Base-by-base conservation (phyloP, 257 asterid species). In the Primulina tabacum region DNA sequence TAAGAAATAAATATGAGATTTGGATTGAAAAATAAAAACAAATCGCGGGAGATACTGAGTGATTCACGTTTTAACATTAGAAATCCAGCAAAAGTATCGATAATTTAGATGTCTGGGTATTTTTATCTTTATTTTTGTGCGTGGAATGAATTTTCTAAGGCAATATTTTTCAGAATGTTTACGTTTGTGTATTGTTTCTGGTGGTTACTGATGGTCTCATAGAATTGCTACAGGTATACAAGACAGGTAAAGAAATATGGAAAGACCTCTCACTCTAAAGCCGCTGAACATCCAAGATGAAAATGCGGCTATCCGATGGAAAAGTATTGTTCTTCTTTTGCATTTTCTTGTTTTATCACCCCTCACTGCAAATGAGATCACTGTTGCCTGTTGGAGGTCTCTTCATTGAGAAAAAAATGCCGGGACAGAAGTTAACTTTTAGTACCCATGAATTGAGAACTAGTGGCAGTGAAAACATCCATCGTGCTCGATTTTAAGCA, bases 231-330 rank as follows among this genome's bases (percentile, higher is more conserved):
- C 60, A 18, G 75, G 78, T 24, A 24, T 24, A 0, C 26, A 0
- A 24, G 26, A 24, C 26, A 24, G 26, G 26, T 24, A 24, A 24
- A 24, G 26, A 24, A 24, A 24, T 24, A 24, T 24, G 26, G 26
- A 24, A 24, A 24, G 26, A 59, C 85, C 85, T 56, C 72, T 87
- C 62, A 43, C 72, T 61, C 83, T 80, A 34, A 85, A 81, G 76
- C 89, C 91, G 8, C 78, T 87, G 60, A 82, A 76, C 75, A 79
- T 85, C 66, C 88, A 81, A 73, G 96, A 89, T 35, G 94, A 89
- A 72, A 89, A 83, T 57, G 69, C 78, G 52, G 70, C 71, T 53
- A 7, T 81, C 26, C 77, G 37, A 57, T 71, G 43, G n/a, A 87
- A 85, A 85, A 83, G 26, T 24, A 82, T 17, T 5, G 10, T 60